Evolutionary conservation across 805 yeast genomes (phyloP), one percentile per base, ranked within the genome.

Genomic region (Candida ulmi): DNA sequence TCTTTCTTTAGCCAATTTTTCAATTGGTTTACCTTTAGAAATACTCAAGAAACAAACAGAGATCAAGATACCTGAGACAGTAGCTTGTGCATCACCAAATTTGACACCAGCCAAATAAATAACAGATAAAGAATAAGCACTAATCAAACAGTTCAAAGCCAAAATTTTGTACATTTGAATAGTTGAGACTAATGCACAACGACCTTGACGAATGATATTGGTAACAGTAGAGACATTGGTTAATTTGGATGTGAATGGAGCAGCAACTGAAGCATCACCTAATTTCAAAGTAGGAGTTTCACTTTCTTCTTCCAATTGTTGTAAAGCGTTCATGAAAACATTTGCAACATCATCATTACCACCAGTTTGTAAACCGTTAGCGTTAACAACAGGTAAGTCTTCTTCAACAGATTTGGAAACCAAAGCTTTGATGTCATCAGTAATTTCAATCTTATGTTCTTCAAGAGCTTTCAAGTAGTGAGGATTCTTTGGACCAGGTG

Each of bases 251-350:
- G 99, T 93, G 63, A 93, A 88, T 35, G 99, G 99, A 26, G 99
- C 99, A 40, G 99, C 99, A 55, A 95, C 96, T 18, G 97, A 90
- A 12, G 99, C 99, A 66, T 93, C 99, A 54, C 99, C 99, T 40
- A 93, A 71, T 63, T 93, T 93, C 68, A 93, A 75, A 35, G 83
- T 78, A 42, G 99, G 99, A 0, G 95, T 95, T 51, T 91, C 97
- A 25, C 60, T 71, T 36, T 76, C 82, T 25, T 78, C 86, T 39
- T 66, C 87, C 36, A 72, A 69, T 49, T 80, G 83, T 39, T 62
- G 63, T 49, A 65, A 66, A 60, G 71, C 59, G 46, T 72, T 68
- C 68, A 84, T 68, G 53, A 85, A 67, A 48, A 77, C 71, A 47
- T 83, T 91, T 26, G 91, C 87, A 39, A 78, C 55, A 26, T 69